A percentile compares a stretch with the other conserved stretches of the same genome.
phyloP scores from a whole-genome alignment of 2,329 filamentous ascomycete species.

The Alternaria triticimaculans region DNA sequence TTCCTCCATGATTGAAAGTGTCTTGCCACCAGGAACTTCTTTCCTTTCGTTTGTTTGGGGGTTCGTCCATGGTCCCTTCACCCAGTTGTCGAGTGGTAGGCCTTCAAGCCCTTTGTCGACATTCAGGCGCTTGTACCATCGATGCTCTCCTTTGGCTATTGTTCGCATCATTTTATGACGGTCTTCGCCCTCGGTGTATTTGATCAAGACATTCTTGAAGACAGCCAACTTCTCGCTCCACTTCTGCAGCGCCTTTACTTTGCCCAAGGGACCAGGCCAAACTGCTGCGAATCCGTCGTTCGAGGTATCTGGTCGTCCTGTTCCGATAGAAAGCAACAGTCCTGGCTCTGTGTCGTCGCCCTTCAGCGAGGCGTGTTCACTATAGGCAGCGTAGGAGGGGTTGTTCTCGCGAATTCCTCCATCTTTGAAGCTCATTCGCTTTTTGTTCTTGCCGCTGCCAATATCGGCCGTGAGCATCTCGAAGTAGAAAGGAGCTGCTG shows the following conservation, averaged over 20 bases:
- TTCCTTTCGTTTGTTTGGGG: conserved; percentile 36
- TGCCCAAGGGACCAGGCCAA: conserved; percentile 55
- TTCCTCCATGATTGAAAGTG: conserved; percentile 54
- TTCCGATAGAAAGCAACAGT: conserved; percentile 55
- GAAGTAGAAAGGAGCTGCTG: conserved; percentile 61
- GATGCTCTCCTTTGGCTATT: conserved; percentile 56
- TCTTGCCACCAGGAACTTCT: conserved; percentile 51
- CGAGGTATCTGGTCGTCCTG: conserved; percentile 53
- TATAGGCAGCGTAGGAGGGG: conserved; percentile 55
- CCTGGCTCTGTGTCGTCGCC: conserved; percentile 53
- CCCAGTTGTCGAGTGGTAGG: conserved; percentile 57
- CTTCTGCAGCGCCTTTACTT: conserved; percentile 51
- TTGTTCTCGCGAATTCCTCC: conserved; percentile 61
- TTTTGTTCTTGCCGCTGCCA: conserved; percentile 40
- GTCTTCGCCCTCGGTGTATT: conserved; percentile 59
- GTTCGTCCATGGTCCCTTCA: conserved; percentile 50
- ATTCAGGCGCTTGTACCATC: conserved; percentile 60
- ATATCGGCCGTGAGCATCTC: conserved; percentile 56
- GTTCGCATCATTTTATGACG: conserved; percentile 56
- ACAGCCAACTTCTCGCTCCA: conserved; percentile 58
- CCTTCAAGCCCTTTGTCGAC: conserved; percentile 54
- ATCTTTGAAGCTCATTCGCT: conserved; percentile 53
- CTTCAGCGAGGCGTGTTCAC: conserved; percentile 56
- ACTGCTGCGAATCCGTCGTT: conserved; percentile 56
- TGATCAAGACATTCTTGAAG: conserved; percentile 58